Evolutionary conservation across 2,329 filamentous ascomycete genomes (phyloP).

Genomic region (Ophiosphaerella korrae): DNA sequence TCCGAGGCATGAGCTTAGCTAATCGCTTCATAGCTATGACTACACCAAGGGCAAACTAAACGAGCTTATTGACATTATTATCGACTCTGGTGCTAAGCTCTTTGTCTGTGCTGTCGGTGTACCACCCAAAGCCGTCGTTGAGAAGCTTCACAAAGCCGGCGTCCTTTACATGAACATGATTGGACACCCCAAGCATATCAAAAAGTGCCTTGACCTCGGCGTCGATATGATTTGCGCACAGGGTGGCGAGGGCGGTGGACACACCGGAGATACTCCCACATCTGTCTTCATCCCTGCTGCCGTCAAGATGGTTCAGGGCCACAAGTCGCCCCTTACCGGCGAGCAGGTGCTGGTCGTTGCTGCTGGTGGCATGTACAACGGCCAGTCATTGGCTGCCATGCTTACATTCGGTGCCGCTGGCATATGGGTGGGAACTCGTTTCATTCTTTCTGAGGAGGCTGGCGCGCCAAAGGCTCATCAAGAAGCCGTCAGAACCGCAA

Average conservation of each 20-base stretch:
- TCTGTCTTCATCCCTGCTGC: slow-evolving; percentile 91
- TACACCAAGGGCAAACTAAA: slow-evolving; percentile 99
- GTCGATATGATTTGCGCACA: slow-evolving; percentile 98
- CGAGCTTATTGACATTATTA: slow-evolving; percentile 88
- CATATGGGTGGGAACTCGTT: slow-evolving; percentile 97
- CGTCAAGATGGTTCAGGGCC: slow-evolving; percentile 76
- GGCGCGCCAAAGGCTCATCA: slow-evolving; percentile 93
- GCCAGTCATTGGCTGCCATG: slow-evolving; percentile 84
- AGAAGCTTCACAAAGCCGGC: slow-evolving; percentile 83
- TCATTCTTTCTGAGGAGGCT: slow-evolving; percentile 92
- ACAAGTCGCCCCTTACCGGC: slow-evolving; percentile 86
- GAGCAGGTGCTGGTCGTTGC: slow-evolving; percentile 88
- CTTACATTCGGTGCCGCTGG: slow-evolving; percentile 90
- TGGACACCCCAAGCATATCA: slow-evolving; percentile 97
- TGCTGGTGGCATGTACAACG: slow-evolving; percentile 92
- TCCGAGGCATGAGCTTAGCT: slow-evolving; percentile 1
- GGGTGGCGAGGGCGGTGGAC: slow-evolving; percentile 95
- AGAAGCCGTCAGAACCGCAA: slow-evolving; percentile 88
- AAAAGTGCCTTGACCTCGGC: slow-evolving; percentile 88
- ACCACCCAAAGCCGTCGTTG: slow-evolving; percentile 85
- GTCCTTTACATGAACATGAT: slow-evolving; percentile 99
- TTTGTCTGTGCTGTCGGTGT: slow-evolving; percentile 98
- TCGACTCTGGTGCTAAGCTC: slow-evolving; percentile 86
- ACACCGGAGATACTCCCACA: slow-evolving; percentile 93
- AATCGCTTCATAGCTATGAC: slow-evolving; percentile 73